phyloP scores from a whole-genome alignment of 2,329 filamentous ascomycete genomes.

The Aspergillus aculeatinus region DNA sequence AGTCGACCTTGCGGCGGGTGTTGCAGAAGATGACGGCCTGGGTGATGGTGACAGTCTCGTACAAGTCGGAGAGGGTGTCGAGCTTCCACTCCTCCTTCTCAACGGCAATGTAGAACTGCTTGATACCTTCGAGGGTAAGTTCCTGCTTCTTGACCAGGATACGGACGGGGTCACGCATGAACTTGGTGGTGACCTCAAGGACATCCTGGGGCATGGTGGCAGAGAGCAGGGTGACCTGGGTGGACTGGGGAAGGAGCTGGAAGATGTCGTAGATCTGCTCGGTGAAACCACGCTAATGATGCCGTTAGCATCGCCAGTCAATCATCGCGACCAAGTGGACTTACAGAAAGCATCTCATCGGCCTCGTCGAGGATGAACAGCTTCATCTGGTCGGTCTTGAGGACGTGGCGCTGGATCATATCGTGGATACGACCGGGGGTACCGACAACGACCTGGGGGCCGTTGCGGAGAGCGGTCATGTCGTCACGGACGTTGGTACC shows the following conservation, averaged over 20 bases:
- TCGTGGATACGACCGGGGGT: slow-evolving; percentile 98
- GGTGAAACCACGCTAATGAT: slow-evolving; percentile 82
- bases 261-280: slow-evolving; percentile 99
- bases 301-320: slow-evolving; percentile 10
- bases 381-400: slow-evolving; percentile 98
- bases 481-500: slow-evolving; percentile 97
- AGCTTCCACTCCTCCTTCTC: slow-evolving; percentile 99
- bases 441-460: slow-evolving; percentile 94
- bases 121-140: slow-evolving; percentile 99
- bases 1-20: slow-evolving; percentile 99
- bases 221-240: slow-evolving; percentile 96
- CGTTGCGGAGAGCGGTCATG: slow-evolving; percentile 95
- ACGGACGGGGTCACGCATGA: slow-evolving; percentile 99
- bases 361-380: slow-evolving; percentile 99
- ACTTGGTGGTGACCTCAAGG: slow-evolving; percentile 98
- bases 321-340: slow-evolving; percentile 7
- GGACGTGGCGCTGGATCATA: slow-evolving; percentile 98
- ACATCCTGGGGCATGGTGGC: slow-evolving; percentile 99
- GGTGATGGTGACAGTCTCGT: slow-evolving; percentile 99
- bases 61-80: slow-evolving; percentile 96
- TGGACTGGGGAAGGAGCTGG: slow-evolving; percentile 95
- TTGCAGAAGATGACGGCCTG: slow-evolving; percentile 99
- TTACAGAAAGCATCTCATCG: slow-evolving; percentile 81
- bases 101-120: slow-evolving; percentile 99
- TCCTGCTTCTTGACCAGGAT: slow-evolving; percentile 99